Conservation (phyloP, 257 asterid species). For the Jacaranda mimosifolia region DNA sequence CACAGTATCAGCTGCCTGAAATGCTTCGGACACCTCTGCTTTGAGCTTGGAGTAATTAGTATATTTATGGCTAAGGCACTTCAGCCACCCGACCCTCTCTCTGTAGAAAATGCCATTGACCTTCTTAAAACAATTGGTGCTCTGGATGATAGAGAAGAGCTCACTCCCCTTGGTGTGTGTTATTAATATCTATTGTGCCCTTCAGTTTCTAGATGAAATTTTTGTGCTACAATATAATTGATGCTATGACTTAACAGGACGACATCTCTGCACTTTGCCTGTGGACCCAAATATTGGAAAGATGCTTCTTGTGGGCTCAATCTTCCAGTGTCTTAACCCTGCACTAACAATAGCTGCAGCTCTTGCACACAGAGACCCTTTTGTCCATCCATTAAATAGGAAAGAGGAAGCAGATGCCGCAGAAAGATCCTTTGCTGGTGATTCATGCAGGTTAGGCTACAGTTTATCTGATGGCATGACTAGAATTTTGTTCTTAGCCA, state of each 20-base stretch:
- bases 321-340: constrained; percentile 93
- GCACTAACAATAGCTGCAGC: constrained; percentile 97
- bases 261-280: constrained; percentile 89
- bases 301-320: constrained; percentile 98
- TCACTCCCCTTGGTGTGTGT: constrained; percentile 90
- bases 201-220: constrained; percentile 11
- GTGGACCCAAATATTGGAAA: constrained; percentile 98
- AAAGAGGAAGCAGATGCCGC: constrained; percentile 94
- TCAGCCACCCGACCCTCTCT: constrained; percentile 91
- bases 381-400: constrained; percentile 89
- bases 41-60: constrained; percentile 76
- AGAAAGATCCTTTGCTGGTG: constrained; percentile 90
- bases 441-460: constrained; percentile 87
- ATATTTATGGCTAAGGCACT: constrained; percentile 90
- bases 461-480: constrained; percentile 26
- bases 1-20: constrained; percentile 92
- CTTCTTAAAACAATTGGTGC: constrained; percentile 96
- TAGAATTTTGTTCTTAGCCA: neutral
- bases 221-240: constrained; percentile 3
- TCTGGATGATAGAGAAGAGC: constrained; percentile 87
- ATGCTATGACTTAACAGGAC: constrained; percentile 57
- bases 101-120: constrained; percentile 94
- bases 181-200: constrained; percentile 19
- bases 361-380: constrained; percentile 90
- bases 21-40: constrained; percentile 97